Evolutionary conservation across 805 yeast genomes (phyloP).

Genomic region (Lachancea dasiensis): DNA sequence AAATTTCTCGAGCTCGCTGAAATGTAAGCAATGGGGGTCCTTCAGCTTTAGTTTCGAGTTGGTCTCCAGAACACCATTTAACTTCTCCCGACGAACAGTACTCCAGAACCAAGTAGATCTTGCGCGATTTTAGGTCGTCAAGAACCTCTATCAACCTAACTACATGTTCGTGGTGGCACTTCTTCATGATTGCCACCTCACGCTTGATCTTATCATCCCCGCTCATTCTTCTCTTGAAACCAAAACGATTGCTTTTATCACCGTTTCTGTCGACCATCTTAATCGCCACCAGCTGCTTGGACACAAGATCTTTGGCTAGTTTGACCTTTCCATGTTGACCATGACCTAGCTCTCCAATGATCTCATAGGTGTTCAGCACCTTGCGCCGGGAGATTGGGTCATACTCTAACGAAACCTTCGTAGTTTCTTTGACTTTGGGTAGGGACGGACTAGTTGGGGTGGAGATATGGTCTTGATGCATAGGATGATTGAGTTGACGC

Average conservation of each 20-base stretch:
- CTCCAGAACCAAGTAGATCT: slow-evolving; percentile 85
- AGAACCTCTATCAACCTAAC: slow-evolving; percentile 80
- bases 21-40: slow-evolving; percentile 66
- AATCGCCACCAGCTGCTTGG: slow-evolving; percentile 73
- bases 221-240: slow-evolving; percentile 38
- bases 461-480: slow-evolving; percentile 34
- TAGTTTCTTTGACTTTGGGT: slow-evolving; percentile 71
- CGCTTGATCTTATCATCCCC: slow-evolving; percentile 73
- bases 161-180: slow-evolving; percentile 88
- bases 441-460: slow-evolving; percentile 13
- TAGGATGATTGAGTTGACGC: slow-evolving; percentile 39
- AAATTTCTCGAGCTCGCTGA: slow-evolving; percentile 59
- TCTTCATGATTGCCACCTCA: slow-evolving; percentile 91
- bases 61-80: slow-evolving; percentile 54
- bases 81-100: slow-evolving; percentile 89
- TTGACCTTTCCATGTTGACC: slow-evolving; percentile 99
- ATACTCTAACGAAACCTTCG: slow-evolving; percentile 70
- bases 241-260: slow-evolving; percentile 24
- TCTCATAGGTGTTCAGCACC: slow-evolving; percentile 83
- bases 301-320: slow-evolving; percentile 68
- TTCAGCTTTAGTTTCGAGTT: slow-evolving; percentile 33
- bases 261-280: slow-evolving; percentile 79
- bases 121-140: slow-evolving; percentile 77
- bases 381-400: slow-evolving; percentile 82
- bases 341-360: slow-evolving; percentile 76